Evolutionary conservation across 257 asterid genomes (phyloP).

Genomic region (Solanum pimpinellifolium): DNA sequence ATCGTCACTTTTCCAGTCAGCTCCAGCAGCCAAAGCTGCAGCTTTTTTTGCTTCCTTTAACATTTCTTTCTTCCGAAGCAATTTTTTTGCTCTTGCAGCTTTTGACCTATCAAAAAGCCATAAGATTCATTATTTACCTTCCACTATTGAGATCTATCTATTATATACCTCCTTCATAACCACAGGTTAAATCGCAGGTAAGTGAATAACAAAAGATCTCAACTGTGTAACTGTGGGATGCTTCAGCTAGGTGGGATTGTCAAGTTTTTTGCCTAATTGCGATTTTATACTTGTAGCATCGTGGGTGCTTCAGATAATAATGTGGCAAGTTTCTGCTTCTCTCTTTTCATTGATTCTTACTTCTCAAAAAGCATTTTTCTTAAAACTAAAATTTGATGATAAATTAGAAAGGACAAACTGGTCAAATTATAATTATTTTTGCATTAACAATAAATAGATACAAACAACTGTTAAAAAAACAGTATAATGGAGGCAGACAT

Average conservation of each 20-base stretch:
- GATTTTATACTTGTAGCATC: not conserved
- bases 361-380: not conserved
- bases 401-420: not conserved
- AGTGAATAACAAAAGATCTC: not conserved
- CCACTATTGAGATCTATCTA: not conserved
- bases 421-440: not conserved
- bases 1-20: slow-evolving; percentile 72
- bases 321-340: not conserved
- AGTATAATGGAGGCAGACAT: not conserved
- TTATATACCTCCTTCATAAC: not conserved
- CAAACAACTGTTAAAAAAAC: not conserved
- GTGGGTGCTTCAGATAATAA: not conserved
- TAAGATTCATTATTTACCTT: not conserved
- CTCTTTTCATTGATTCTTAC: not conserved
- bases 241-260: not conserved
- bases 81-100: slow-evolving; percentile 68
- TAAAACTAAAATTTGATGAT: not conserved
- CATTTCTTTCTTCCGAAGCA: slow-evolving; percentile 48
- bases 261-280: not conserved
- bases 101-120: slow-evolving; percentile 29
- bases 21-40: slow-evolving; percentile 78
- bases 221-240: not conserved
- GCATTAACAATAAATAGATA: not conserved
- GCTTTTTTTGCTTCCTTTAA: slow-evolving; percentile 51
- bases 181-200: not conserved